phyloP scores from a whole-genome alignment of 2,329 filamentous ascomycete species.

The Botrytis fragariae region DNA sequence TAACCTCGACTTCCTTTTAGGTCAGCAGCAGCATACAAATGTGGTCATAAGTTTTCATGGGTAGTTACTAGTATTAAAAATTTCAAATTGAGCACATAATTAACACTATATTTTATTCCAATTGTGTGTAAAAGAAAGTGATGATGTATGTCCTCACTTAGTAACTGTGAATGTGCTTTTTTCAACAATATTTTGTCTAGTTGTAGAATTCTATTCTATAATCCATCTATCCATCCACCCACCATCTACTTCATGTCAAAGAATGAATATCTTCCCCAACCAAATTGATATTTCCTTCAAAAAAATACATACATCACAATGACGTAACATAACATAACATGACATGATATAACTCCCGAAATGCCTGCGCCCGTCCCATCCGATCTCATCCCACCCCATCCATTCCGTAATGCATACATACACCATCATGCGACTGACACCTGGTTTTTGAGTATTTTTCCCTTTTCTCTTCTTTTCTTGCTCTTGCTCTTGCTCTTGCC shows the following conservation, averaged over 20 bases:
- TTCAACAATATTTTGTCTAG: neutral
- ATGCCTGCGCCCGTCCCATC: neutral
- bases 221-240: neutral
- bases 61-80: slow-evolving; percentile 21
- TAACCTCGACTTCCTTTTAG: neutral
- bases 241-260: neutral
- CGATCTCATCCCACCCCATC: neutral
- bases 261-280: neutral
- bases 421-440: no score
- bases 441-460: no score
- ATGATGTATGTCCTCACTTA: neutral
- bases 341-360: neutral
- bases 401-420: no score
- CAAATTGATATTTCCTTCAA: neutral
- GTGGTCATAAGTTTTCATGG: slow-evolving; percentile 15
- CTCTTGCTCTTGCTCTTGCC: no score
- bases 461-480: no score
- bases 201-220: neutral
- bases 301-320: neutral
- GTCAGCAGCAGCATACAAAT: slow-evolving; percentile 12
- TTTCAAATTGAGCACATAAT: slow-evolving; percentile 21
- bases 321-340: neutral
- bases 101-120: neutral
- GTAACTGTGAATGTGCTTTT: neutral
- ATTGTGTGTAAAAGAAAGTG: neutral